Evolutionary conservation across 2,329 filamentous ascomycete species (phyloP).

Genomic region (Claviceps arundinis): DNA sequence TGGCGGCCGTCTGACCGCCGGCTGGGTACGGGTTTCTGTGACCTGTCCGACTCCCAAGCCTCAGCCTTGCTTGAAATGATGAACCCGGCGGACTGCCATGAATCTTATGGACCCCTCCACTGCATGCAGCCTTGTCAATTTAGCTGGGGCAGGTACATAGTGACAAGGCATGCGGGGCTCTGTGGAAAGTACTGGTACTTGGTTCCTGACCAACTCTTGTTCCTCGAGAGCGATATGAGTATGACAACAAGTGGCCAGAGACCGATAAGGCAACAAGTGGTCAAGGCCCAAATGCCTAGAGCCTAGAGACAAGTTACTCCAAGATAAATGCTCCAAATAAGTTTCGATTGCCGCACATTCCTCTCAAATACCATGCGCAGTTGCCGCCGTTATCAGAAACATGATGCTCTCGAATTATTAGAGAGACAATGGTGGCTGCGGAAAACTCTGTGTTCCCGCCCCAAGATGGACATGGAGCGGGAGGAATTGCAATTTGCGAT

Average conservation of each 20-base stretch:
- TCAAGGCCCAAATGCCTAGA: no score
- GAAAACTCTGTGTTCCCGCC: background rate
- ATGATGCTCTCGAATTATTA: background rate
- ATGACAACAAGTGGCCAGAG: no score
- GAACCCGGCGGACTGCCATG: background rate
- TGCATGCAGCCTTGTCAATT: background rate
- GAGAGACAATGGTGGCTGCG: background rate
- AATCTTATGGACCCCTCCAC: background rate
- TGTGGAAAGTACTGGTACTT: background rate
- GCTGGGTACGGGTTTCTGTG: slow-evolving; percentile 1
- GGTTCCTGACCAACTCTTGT: no score
- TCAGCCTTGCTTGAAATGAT: background rate
- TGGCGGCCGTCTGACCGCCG: no score
- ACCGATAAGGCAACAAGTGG: no score
- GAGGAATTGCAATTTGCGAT: background rate
- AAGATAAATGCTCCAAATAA: no score
- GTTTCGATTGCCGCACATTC: no score
- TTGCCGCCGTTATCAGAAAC: no score
- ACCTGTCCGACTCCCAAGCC: no score
- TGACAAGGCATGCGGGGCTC: background rate
- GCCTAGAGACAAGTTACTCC: no score
- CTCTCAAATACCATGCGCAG: no score
- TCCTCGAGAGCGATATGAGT: no score
- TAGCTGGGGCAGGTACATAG: background rate
- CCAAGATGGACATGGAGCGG: background rate